These are phyloP conservation scores for Alternaria sp. DNA, from an alignment of 2,329 filamentous ascomycete species.

Conservation along the genomic window DNA sequence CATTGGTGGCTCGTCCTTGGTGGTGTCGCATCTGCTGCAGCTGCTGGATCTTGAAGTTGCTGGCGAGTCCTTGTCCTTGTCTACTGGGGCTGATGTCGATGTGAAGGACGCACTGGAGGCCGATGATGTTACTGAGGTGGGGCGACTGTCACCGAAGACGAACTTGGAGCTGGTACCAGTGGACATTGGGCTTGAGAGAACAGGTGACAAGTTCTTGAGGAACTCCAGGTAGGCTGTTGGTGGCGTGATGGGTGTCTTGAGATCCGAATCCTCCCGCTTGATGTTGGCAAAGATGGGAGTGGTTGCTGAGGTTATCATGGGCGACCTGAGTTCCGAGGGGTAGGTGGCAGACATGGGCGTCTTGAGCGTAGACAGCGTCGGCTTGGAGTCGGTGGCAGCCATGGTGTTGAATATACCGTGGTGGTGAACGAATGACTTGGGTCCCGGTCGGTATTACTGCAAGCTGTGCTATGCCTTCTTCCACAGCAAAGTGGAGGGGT, in stretches of 20 bases:
- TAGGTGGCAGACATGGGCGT: slow-evolving; percentile 68
- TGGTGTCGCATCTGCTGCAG: slow-evolving; percentile 45
- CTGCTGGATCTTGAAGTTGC: slow-evolving; percentile 48
- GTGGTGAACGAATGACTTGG: slow-evolving; percentile 38
- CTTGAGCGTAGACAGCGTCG: slow-evolving; percentile 52
- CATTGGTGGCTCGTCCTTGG: slow-evolving; percentile 48
- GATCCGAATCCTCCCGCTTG: slow-evolving; percentile 66
- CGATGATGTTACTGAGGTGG: slow-evolving; percentile 48
- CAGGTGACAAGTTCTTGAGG: slow-evolving; percentile 77
- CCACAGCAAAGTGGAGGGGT: slow-evolving; percentile 34
- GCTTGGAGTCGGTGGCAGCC: slow-evolving; percentile 52
- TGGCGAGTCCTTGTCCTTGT: slow-evolving; percentile 37
- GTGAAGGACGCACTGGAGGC: slow-evolving; percentile 46
- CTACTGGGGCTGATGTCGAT: slow-evolving; percentile 41
- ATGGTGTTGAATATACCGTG: slow-evolving; percentile 35
- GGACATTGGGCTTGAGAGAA: slow-evolving; percentile 72
- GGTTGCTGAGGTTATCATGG: slow-evolving; percentile 61
- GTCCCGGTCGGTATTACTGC: slow-evolving; percentile 26
- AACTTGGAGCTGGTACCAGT: slow-evolving; percentile 63
- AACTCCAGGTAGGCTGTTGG: slow-evolving; percentile 92
- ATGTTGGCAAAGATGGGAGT: slow-evolving; percentile 60
- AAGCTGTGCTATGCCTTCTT: slow-evolving; percentile 36
- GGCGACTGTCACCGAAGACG: slow-evolving; percentile 54
- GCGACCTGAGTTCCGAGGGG: slow-evolving; percentile 65
- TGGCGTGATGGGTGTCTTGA: slow-evolving; percentile 88